These are phyloP conservation scores for Citeromyces hawaiiensis DNA, from an alignment of 1,139 yeast genomes.

Conservation along the genomic window DNA sequence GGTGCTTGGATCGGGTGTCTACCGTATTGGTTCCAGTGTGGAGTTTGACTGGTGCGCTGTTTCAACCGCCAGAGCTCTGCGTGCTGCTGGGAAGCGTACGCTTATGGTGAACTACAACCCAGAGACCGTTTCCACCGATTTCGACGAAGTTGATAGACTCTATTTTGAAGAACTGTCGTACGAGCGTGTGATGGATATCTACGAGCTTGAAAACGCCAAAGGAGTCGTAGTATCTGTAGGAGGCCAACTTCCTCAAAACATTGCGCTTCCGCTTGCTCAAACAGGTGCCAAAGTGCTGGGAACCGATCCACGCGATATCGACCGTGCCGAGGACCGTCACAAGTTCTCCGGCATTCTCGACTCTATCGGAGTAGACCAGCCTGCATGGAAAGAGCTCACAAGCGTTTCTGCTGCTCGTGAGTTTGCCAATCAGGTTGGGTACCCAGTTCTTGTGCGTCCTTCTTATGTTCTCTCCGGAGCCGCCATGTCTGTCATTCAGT, in stretches of 20 bases:
- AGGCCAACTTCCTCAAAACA: constrained; percentile 96
- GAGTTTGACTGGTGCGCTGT: constrained; percentile 99
- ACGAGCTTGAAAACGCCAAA: constrained; percentile 77
- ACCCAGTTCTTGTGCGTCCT: constrained; percentile 96
- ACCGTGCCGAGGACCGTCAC: constrained; percentile 96
- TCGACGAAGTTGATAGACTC: constrained; percentile 93
- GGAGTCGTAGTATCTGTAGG: constrained; percentile 97
- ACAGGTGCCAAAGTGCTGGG: constrained; percentile 85
- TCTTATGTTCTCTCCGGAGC: constrained; percentile 97
- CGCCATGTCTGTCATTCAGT: constrained; percentile 95
- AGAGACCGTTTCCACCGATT: constrained; percentile 96
- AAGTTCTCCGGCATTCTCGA: constrained; percentile 92
- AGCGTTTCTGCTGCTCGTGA: constrained; percentile 73
- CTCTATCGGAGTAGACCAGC: constrained; percentile 87
- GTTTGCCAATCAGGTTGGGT: constrained; percentile 78
- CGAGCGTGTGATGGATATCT: constrained; percentile 95
- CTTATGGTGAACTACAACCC: constrained; percentile 97
- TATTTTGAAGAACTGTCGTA: constrained; percentile 91
- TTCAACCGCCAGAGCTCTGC: constrained; percentile 85
- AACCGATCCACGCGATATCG: constrained; percentile 90
- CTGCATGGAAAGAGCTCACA: constrained; percentile 93
- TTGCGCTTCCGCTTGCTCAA: constrained; percentile 74
- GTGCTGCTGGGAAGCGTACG: constrained; percentile 79
- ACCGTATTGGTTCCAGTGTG: constrained; percentile 96
- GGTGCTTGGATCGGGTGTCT: constrained; percentile 97